Evolutionary conservation across 345 rosid genomes (phyloP).

Genomic region (Salix brachista): DNA sequence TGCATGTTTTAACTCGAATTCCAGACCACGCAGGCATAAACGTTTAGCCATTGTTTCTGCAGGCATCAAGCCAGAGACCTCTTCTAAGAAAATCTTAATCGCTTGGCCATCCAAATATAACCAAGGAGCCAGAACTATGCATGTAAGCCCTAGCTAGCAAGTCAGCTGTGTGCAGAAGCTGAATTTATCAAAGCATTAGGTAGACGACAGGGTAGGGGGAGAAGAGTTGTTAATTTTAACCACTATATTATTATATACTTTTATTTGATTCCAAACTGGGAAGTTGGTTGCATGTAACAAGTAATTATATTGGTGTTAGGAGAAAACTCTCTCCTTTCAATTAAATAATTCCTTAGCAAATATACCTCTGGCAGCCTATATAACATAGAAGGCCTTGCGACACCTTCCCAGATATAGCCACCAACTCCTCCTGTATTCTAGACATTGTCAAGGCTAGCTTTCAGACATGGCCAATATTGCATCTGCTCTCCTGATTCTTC

Average conservation of each 20-base stretch:
- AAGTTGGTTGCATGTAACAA: background rate
- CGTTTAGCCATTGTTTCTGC: no score
- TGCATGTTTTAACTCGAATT: no score
- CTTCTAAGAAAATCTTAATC: no score
- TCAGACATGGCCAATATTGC: conserved; percentile 17
- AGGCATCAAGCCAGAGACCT: no score
- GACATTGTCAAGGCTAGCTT: background rate
- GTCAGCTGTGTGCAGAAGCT: background rate
- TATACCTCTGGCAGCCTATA: background rate
- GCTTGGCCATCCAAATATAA: no score
- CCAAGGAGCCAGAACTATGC: no score
- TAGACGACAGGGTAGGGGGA: background rate
- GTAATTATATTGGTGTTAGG: background rate
- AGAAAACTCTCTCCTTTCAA: no score
- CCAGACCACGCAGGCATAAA: no score
- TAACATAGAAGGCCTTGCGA: conserved; percentile 1
- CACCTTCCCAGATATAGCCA: background rate
- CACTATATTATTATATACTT: background rate
- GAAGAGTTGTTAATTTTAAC: background rate
- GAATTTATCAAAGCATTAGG: conserved; percentile 13
- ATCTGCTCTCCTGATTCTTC: conserved; percentile 26
- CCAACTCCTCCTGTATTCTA: background rate
- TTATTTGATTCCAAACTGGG: background rate
- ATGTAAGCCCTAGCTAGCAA: no score
- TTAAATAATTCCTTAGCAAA: background rate